Evolutionary conservation across 73 alveolate genomes (phyloP), one percentile per base, ranked within the genome.

Genomic region (Durusdinium trenchii): DNA sequence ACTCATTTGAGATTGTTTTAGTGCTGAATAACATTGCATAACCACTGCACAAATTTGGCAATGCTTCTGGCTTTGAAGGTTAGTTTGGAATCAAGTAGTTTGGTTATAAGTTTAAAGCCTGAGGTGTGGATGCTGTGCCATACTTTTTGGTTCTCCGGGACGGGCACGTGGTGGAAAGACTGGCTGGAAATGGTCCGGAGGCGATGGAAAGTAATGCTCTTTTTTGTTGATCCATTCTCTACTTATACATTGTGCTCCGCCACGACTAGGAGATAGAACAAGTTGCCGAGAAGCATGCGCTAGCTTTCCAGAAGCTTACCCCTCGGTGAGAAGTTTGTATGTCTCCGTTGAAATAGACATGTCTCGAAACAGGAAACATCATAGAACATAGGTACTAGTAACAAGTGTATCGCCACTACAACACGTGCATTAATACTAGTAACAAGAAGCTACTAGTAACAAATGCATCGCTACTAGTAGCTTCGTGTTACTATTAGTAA

Each of bases 91-190:
- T n/a, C n/a, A n/a, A n/a, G n/a, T n/a, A n/a, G n/a, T n/a, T n/a
- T n/a, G n/a, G n/a, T n/a, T n/a, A n/a, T n/a, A n/a, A n/a, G n/a
- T 23, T 20, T 6, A 10, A 3, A 35, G 5, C n/a, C 3, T 0
- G 48, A 89, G 96, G 96, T 35, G 96, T 89, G 71, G 96, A 89
- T 61, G 79, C 86, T 12, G 96, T 89, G 60, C 96, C 96, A 10
- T 89, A 89, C 36, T 89, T 62, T 36, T 51, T 46, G 47, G 96
- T 89, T 23, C 86, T 89, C 28, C 96, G 96, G 12, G 96, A 89
- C 26, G 96, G 96, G 76, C 96, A 89, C 38, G 96, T 89, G 60
- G 96, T 89, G 30, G 96, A 89, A 38, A 73, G 96, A 45, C 52
- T 89, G 85, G 86, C 86, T 12, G 96, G 96, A 32, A n/a, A 89